Evolutionary conservation across 768 basidiomycete species (phyloP).

Genomic region (Phaeolepiota aurea): DNA sequence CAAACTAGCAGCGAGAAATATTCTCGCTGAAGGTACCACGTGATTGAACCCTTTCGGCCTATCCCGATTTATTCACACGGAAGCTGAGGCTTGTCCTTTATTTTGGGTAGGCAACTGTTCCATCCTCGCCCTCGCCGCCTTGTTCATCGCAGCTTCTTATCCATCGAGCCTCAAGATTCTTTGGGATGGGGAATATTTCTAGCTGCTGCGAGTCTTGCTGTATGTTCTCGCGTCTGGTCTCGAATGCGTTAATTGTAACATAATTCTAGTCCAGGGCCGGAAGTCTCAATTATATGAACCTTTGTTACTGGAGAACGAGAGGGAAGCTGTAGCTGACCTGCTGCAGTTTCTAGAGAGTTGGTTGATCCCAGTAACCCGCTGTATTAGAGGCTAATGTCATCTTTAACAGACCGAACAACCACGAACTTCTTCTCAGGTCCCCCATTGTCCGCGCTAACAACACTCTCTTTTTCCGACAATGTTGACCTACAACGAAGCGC

Average conservation of each 20-base stretch:
- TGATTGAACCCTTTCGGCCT: neutral
- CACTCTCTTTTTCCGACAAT: slow-evolving; percentile 97
- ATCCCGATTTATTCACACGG: neutral
- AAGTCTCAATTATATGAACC: slow-evolving; percentile 86
- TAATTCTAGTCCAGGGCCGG: slow-evolving; percentile 59
- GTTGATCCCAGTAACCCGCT: slow-evolving; percentile 25
- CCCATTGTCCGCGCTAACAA: slow-evolving; percentile 89
- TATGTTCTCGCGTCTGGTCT: slow-evolving; percentile 27
- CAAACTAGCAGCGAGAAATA: no score
- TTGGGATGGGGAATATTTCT: slow-evolving; percentile 62
- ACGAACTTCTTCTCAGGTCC: slow-evolving; percentile 98
- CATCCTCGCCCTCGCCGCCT: neutral
- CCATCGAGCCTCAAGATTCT: neutral
- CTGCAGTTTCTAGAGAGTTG: slow-evolving; percentile 96
- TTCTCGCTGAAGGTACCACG: no score
- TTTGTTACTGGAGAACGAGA: slow-evolving; percentile 82
- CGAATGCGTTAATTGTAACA: slow-evolving; percentile 5
- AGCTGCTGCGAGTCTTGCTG: slow-evolving; percentile 85
- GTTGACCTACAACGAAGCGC: slow-evolving; percentile 98
- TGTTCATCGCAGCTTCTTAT: neutral
- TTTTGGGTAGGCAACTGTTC: neutral
- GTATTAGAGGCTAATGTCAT: slow-evolving; percentile 6
- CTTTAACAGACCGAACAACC: slow-evolving; percentile 81
- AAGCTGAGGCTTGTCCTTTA: neutral
- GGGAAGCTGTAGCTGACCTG: slow-evolving; percentile 96